These are phyloP conservation scores for Protomyces inouyei DNA, from an alignment of 1,139 yeast genomes.

Conservation along the genomic window DNA sequence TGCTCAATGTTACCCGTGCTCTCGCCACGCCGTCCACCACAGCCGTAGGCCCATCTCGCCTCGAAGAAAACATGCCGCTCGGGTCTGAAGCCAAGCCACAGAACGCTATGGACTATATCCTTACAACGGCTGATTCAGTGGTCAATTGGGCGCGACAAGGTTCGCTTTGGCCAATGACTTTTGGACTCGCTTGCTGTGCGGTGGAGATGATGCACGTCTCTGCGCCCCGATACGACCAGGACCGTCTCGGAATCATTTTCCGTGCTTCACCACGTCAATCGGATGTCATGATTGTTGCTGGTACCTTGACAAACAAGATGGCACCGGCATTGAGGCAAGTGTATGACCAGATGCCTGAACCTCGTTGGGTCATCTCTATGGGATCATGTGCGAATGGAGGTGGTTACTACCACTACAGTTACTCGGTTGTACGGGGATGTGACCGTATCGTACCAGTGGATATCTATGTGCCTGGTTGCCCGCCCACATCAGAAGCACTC, in stretches of 20 bases:
- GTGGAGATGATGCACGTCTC: constrained; percentile 96
- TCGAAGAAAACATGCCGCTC: constrained; percentile 41
- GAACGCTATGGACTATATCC: constrained; percentile 69
- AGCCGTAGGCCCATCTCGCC: constrained; percentile 16
- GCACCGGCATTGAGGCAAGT: constrained; percentile 92
- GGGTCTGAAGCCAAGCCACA: constrained; percentile 50
- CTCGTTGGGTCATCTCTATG: constrained; percentile 86
- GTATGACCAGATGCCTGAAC: constrained; percentile 92
- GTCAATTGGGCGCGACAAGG: constrained; percentile 93
- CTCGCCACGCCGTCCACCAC: constrained; percentile 24
- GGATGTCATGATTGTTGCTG: constrained; percentile 90
- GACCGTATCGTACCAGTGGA: constrained; percentile 86
- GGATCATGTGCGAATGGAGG: constrained; percentile 95
- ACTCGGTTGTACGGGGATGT: constrained; percentile 85
- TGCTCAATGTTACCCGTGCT: constrained; percentile 15
- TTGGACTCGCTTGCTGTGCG: constrained; percentile 49
- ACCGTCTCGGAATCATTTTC: constrained; percentile 86
- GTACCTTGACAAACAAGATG: constrained; percentile 75
- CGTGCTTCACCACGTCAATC: constrained; percentile 93
- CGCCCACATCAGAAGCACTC: constrained; percentile 86
- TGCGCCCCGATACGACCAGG: constrained; percentile 88
- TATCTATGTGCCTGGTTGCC: constrained; percentile 89
- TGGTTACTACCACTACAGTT: constrained; percentile 86
- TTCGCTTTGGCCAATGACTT: constrained; percentile 90
- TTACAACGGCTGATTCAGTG: constrained; percentile 76